Percentiles rank a stretch among this genome's conserved stretches.
These are phyloP conservation scores for Phytophthora multivora DNA, from an alignment of 352 stramenopile species.

Conservation along the genomic window DNA sequence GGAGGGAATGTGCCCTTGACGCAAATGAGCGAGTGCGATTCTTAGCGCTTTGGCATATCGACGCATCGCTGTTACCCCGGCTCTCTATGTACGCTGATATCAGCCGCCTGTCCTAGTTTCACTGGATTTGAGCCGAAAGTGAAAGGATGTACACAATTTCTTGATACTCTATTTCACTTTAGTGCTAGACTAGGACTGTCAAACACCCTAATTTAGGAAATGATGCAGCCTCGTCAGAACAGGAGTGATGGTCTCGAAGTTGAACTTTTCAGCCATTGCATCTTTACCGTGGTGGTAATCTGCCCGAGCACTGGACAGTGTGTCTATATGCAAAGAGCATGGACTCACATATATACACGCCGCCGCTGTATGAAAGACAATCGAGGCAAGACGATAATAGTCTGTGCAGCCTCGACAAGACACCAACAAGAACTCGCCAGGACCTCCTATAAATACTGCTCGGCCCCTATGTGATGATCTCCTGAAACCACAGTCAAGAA, in stretches of 20 bases:
- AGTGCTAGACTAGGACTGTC: too few species aligned
- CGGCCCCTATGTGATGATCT: neutral
- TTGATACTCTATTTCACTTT: too few species aligned
- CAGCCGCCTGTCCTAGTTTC: slow-evolving; percentile 11
- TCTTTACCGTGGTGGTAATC: neutral
- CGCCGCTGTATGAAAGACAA: neutral
- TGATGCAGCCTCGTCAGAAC: too few species aligned
- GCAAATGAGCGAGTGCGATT: slow-evolving; percentile 22
- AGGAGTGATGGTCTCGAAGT: slow-evolving; percentile 18
- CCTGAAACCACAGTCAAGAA: slow-evolving; percentile 28
- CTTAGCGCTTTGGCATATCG: slow-evolving; percentile 9
- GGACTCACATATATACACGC: neutral
- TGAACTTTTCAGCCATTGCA: slow-evolving; percentile 11
- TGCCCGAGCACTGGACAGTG: too few species aligned
- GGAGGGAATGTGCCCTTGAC: neutral
- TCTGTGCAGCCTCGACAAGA: neutral
- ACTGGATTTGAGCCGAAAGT: slow-evolving; percentile 22
- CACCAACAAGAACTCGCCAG: neutral
- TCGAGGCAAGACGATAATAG: neutral
- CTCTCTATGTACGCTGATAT: slow-evolving; percentile 25
- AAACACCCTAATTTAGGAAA: too few species aligned
- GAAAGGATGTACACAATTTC: neutral
- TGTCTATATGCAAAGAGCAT: neutral
- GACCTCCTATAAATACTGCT: slow-evolving; percentile 28
- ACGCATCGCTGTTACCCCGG: slow-evolving; percentile 15